Percentiles rank a stretch among this genome's conserved stretches.
Evolutionary conservation across 2,329 filamentous ascomycete species (phyloP).

Genomic region (Penicillium sp.): DNA sequence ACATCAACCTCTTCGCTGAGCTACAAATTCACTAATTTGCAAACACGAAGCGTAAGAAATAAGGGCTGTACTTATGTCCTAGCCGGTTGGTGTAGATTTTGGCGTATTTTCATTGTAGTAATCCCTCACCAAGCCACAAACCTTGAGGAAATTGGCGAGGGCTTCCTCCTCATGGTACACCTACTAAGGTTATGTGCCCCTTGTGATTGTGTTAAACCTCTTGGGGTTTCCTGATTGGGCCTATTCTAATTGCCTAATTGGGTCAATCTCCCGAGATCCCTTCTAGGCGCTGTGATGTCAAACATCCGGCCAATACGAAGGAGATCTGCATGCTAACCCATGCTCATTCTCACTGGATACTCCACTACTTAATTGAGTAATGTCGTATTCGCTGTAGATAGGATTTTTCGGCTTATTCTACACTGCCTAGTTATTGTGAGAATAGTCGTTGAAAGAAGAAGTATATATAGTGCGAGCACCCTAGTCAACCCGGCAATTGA

Average conservation of each 20-base stretch:
- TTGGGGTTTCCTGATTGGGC: neutral
- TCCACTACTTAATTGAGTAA: constrained; percentile 4
- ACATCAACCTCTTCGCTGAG: neutral
- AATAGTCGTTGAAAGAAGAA: neutral
- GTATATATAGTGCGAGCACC: neutral
- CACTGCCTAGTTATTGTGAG: neutral
- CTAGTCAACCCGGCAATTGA: no score
- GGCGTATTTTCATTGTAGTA: neutral
- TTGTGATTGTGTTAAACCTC: no score
- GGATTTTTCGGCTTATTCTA: neutral
- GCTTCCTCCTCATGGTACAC: no score
- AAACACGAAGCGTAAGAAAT: neutral
- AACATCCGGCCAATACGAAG: constrained; percentile 11
- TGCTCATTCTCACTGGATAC: neutral
- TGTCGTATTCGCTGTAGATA: neutral
- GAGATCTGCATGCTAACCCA: constrained; percentile 10
- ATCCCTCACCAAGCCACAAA: constrained; percentile 1
- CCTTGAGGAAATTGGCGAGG: neutral
- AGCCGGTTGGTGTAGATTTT: neutral
- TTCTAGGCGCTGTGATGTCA: constrained; percentile 15
- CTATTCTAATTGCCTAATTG: constrained; percentile 2
- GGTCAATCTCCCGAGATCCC: constrained; percentile 15
- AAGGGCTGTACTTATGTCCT: neutral
- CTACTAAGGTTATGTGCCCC: no score
- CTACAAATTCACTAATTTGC: neutral